Evolutionary conservation across 306 rosid genomes (phyloP).

Genomic region (Arachis stenosperma): DNA sequence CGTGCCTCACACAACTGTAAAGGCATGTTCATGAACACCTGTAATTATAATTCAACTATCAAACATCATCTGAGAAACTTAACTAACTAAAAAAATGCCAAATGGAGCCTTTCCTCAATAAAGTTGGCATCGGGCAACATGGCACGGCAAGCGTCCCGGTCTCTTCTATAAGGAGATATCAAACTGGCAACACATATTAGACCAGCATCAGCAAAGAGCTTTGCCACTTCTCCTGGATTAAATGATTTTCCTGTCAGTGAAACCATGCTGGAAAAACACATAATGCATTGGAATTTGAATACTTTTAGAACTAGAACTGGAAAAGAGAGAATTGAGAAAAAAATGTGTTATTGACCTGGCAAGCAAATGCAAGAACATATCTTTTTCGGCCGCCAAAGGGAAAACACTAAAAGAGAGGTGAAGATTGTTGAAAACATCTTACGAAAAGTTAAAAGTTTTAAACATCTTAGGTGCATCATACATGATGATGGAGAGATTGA

Average conservation of each 20-base stretch:
- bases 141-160: slow-evolving; percentile 74
- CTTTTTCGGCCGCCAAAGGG: neutral
- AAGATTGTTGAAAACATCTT: no score
- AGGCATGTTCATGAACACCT: slow-evolving; percentile 92
- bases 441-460: no score
- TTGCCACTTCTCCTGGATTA: slow-evolving; percentile 77
- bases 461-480: no score
- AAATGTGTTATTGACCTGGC: slow-evolving; percentile 9
- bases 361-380: neutral
- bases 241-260: slow-evolving; percentile 37
- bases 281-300: slow-evolving; percentile 8
- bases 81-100: slow-evolving; percentile 19
- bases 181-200: slow-evolving; percentile 75
- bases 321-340: slow-evolving; percentile 5
- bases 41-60: slow-evolving; percentile 36
- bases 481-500: no score
- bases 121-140: slow-evolving; percentile 65
- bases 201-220: slow-evolving; percentile 85
- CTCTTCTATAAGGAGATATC: slow-evolving; percentile 80
- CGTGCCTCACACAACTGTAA: slow-evolving; percentile 73
- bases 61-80: slow-evolving; percentile 37
- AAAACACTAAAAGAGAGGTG: no score
- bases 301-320: no score
- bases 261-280: slow-evolving; percentile 19
- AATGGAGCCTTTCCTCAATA: slow-evolving; percentile 64